Conservation (phyloP, 331 rosid genomes). For the Quercus lobata region DNA sequence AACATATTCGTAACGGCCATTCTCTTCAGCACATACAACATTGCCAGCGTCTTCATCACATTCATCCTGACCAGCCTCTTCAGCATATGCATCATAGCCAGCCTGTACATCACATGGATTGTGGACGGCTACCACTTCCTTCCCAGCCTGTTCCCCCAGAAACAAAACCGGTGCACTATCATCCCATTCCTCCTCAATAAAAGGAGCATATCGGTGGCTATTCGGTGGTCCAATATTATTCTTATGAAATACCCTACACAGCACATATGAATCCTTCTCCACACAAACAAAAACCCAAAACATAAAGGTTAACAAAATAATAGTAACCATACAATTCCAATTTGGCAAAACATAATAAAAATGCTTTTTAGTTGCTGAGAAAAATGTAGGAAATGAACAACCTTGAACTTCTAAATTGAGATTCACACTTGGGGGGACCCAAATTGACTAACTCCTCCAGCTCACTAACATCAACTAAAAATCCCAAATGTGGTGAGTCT, state of each 20-base stretch:
- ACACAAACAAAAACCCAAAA: conserved; percentile 36
- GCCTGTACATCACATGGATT: conserved; percentile 29
- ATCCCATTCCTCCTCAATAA: conserved; percentile 97
- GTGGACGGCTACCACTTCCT: conserved; percentile 22
- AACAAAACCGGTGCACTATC: conserved; percentile 49
- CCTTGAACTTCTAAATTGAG: conserved; percentile 35
- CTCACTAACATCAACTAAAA: conserved; percentile 18
- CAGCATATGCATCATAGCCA: conserved; percentile 25
- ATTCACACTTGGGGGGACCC: conserved; percentile 24
- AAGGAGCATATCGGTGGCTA: conserved; percentile 99
- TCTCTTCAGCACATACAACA: neutral
- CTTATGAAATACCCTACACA: conserved; percentile 98
- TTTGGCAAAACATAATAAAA: conserved; percentile 1
- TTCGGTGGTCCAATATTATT: conserved; percentile 98
- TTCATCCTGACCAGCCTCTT: conserved; percentile 23
- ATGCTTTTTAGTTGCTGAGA: neutral
- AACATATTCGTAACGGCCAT: neutral
- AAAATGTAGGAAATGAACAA: conserved; percentile 11
- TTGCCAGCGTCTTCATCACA: neutral
- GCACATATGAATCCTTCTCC: conserved; percentile 93
- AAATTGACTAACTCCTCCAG: conserved; percentile 17
- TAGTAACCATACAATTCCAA: neutral
- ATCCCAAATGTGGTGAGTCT: conserved; percentile 17
- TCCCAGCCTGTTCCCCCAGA: conserved; percentile 55
- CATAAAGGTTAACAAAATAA: conserved; percentile 18